A percentile compares a stretch with the other conserved stretches of the same genome.
These are phyloP conservation scores for Thalassiosira livingstoniorum DNA, from an alignment of 352 stramenopile genomes.

Conservation along the genomic window DNA sequence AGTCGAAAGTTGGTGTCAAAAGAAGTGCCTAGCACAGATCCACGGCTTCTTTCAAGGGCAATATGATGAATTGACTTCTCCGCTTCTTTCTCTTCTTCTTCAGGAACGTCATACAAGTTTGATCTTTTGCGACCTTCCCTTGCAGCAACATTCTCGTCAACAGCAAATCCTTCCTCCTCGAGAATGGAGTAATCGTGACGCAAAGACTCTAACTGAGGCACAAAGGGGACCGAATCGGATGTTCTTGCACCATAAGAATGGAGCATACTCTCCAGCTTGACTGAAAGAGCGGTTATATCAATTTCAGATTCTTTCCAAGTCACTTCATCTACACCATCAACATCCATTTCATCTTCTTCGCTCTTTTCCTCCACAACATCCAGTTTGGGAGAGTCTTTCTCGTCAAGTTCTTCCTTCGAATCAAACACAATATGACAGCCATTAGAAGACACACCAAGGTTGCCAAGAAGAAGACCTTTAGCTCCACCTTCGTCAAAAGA, in stretches of 20 bases:
- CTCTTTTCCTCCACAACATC: constrained; percentile 44
- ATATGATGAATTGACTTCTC: constrained; percentile 81
- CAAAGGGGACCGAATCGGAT: constrained; percentile 65
- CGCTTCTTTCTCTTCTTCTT: constrained; percentile 78
- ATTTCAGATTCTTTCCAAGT: constrained; percentile 58
- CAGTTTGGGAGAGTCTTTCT: constrained; percentile 20
- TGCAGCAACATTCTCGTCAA: constrained; percentile 51
- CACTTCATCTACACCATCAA: constrained; percentile 16
- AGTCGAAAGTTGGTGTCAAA: constrained; percentile 46
- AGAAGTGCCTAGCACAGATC: constrained; percentile 48
- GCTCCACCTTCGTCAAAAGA: constrained; percentile 87
- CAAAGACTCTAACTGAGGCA: constrained; percentile 77
- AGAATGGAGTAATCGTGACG: constrained; percentile 71
- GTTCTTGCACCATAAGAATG: constrained; percentile 35
- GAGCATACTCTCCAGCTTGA: constrained; percentile 65
- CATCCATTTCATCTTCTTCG: constrained; percentile 26
- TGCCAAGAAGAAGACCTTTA: constrained; percentile 84
- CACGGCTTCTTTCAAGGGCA: constrained; percentile 73
- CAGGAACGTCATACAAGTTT: constrained; percentile 66
- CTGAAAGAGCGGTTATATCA: constrained; percentile 71
- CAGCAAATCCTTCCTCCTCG: constrained; percentile 71
- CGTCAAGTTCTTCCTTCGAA: constrained; percentile 66
- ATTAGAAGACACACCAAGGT: constrained; percentile 75
- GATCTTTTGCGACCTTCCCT: constrained; percentile 41
- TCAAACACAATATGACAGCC: constrained; percentile 87